A percentile compares a stretch with the other conserved stretches of the same genome.
Conservation (phyloP, 805 yeast genomes). For the Wickerhamomyces queroliae region DNA sequence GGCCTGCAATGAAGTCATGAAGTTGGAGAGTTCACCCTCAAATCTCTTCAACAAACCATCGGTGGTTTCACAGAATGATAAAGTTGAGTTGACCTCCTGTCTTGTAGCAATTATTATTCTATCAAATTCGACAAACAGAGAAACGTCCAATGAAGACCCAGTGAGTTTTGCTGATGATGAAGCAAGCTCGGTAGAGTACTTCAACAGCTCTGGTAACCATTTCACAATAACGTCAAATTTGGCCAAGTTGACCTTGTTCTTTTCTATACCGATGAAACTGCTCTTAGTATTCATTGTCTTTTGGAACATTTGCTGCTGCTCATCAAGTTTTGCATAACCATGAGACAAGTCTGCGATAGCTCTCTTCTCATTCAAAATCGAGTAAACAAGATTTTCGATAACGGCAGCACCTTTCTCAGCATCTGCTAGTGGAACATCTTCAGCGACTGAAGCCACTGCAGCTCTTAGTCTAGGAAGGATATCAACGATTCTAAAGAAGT, state of each 20-base stretch:
- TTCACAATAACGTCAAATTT: slow-evolving; percentile 13
- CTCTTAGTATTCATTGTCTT: slow-evolving; percentile 14
- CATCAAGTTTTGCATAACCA: slow-evolving; percentile 14
- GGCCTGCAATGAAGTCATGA: too few species aligned
- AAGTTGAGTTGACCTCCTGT: slow-evolving; percentile 6
- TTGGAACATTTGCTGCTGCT: slow-evolving; percentile 18
- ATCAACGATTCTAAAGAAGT: slow-evolving; percentile 70
- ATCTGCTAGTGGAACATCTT: slow-evolving; percentile 72
- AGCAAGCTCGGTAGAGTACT: slow-evolving; percentile 23
- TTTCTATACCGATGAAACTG: slow-evolving; percentile 12
- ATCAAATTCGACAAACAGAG: slow-evolving; percentile 15
- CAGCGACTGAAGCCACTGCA: slow-evolving; percentile 51
- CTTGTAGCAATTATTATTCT: slow-evolving; percentile 10
- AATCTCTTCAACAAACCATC: neutral
- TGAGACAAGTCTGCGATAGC: slow-evolving; percentile 32
- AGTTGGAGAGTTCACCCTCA: neutral
- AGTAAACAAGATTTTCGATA: slow-evolving; percentile 61
- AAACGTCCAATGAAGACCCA: slow-evolving; percentile 9
- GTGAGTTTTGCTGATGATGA: slow-evolving; percentile 11
- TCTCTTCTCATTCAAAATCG: slow-evolving; percentile 47
- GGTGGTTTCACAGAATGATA: slow-evolving; percentile 13
- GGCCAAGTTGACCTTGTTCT: slow-evolving; percentile 5
- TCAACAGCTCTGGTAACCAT: slow-evolving; percentile 30
- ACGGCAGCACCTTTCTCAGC: slow-evolving; percentile 73
- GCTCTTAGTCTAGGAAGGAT: slow-evolving; percentile 74